Evolutionary conservation across 2,329 filamentous ascomycete species (phyloP).

Genomic region (Paracoccidioides lutzii): DNA sequence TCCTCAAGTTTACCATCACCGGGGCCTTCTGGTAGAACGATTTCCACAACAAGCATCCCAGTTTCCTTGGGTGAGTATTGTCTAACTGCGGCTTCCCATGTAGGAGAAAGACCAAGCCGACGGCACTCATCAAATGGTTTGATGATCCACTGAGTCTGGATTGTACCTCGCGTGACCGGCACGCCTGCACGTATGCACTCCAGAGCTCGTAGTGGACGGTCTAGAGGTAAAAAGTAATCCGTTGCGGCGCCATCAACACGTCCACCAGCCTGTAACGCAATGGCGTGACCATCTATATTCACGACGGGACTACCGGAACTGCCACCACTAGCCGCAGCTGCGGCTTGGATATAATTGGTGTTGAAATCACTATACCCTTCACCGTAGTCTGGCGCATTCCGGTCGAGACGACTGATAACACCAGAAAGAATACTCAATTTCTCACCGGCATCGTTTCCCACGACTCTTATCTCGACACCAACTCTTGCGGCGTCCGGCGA

Average conservation of each 20-base stretch:
- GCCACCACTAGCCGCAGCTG: slow-evolving; percentile 88
- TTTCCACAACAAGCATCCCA: slow-evolving; percentile 93
- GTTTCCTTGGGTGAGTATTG: slow-evolving; percentile 82
- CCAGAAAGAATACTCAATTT: slow-evolving; percentile 96
- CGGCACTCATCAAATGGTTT: slow-evolving; percentile 97
- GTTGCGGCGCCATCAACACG: slow-evolving; percentile 90
- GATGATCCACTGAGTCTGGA: slow-evolving; percentile 92
- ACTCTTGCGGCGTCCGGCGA: slow-evolving; percentile 77
- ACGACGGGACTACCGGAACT: slow-evolving; percentile 98
- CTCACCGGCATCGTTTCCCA: slow-evolving; percentile 96
- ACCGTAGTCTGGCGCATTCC: slow-evolving; percentile 94
- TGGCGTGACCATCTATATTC: slow-evolving; percentile 81
- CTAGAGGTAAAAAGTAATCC: slow-evolving; percentile 91
- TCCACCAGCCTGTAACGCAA: slow-evolving; percentile 88
- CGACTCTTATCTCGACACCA: slow-evolving; percentile 87
- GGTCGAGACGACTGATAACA: slow-evolving; percentile 88
- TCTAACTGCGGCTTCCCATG: slow-evolving; percentile 77
- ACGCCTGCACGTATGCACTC: slow-evolving; percentile 68
- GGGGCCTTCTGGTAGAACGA: slow-evolving; percentile 81
- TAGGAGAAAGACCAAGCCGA: slow-evolving; percentile 66
- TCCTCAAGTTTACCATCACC: slow-evolving; percentile 80
- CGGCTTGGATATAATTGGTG: slow-evolving; percentile 92
- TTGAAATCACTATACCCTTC: slow-evolving; percentile 98
- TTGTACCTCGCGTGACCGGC: slow-evolving; percentile 78
- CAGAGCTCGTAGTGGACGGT: slow-evolving; percentile 76